Evolutionary conservation across 78 protist species (phyloP).

Genomic region (Protostelium mycophagum): DNA sequence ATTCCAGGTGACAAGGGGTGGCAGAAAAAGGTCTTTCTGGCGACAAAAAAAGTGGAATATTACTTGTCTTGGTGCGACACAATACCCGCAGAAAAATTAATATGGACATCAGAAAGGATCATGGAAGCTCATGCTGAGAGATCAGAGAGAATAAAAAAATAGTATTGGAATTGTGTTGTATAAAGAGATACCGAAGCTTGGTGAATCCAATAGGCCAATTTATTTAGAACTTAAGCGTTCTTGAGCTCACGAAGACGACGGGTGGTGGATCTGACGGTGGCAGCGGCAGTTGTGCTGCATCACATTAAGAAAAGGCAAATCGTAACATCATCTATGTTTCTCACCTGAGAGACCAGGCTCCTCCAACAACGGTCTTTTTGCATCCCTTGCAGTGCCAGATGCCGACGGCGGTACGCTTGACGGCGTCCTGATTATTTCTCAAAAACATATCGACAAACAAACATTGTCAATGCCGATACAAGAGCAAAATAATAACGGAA

Average conservation of each 20-base stretch:
- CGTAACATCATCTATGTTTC: too few relatives aligned
- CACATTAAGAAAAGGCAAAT: too few relatives aligned
- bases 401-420: slow-evolving; percentile 92
- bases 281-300: slow-evolving; percentile 91
- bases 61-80: not conserved
- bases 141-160: not conserved
- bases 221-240: slow-evolving; percentile 38
- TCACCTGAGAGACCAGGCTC: slow-evolving; percentile 92
- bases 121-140: not conserved
- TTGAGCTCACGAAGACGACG: slow-evolving; percentile 93
- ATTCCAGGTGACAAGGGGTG: not conserved
- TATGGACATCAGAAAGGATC: too few relatives aligned
- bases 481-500: not conserved
- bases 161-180: too few relatives aligned
- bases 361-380: slow-evolving; percentile 90
- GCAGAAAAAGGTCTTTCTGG: not conserved
- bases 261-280: slow-evolving; percentile 89
- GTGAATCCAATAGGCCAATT: not conserved
- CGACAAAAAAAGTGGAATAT: not conserved
- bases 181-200: not conserved
- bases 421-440: too few relatives aligned
- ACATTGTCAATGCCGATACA: not conserved
- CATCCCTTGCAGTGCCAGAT: slow-evolving; percentile 98
- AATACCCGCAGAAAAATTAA: not conserved
- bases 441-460: not conserved